Conservation (phyloP, 495 filamentous ascomycete genomes). For the Aspergillus sparsus region DNA sequence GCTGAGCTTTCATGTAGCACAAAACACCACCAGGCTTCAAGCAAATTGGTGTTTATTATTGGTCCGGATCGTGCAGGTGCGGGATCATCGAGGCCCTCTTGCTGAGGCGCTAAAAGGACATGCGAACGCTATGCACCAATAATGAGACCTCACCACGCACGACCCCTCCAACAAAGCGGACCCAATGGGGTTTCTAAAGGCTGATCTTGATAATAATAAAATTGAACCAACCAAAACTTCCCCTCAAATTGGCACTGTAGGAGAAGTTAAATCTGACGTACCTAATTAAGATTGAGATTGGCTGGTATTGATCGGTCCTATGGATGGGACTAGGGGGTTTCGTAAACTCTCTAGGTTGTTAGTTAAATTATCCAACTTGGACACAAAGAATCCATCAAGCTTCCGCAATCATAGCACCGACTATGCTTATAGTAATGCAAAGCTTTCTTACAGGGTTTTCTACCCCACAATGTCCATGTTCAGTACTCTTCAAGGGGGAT, state of each 20-base stretch:
- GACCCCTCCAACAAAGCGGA: background rate
- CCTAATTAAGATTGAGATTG: constrained; percentile 1
- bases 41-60: constrained; percentile 18
- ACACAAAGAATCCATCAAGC: no score
- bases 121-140: constrained; percentile 17
- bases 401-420: no score
- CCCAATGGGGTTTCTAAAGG: background rate
- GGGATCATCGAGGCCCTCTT: constrained; percentile 4
- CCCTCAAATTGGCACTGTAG: background rate
- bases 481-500: no score
- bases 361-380: background rate
- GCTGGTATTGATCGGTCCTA: background rate
- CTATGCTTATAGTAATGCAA: no score
- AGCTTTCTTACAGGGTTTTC: no score
- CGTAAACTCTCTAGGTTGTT: background rate
- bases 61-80: constrained; percentile 13
- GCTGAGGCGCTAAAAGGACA: constrained; percentile 14
- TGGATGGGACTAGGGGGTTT: background rate
- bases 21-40: constrained; percentile 13
- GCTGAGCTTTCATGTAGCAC: constrained; percentile 7
- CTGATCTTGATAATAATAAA: background rate
- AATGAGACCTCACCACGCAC: background rate
- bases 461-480: no score
- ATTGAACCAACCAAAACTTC: background rate
- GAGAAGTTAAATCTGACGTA: constrained; percentile 4